Evolutionary conservation across 2,329 filamentous ascomycete species (phyloP).

Genomic region (Lojkania enalia): DNA sequence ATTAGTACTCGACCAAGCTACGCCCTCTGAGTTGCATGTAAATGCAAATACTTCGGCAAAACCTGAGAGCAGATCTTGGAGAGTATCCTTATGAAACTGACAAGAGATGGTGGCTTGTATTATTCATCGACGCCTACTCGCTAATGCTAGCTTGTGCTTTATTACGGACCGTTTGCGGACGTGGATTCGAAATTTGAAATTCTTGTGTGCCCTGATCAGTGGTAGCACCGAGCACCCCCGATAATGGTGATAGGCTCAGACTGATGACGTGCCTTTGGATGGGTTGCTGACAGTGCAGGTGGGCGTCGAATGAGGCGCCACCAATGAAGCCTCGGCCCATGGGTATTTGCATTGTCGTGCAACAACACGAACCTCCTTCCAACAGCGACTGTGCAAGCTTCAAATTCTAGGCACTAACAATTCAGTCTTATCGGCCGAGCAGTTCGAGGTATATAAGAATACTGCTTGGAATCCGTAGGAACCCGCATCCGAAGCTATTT

Average conservation of each 20-base stretch:
- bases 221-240: background rate
- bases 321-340: slow-evolving; percentile 3
- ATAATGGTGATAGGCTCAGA: slow-evolving; percentile 3
- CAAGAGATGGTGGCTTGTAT: slow-evolving; percentile 14
- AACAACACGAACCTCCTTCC: background rate
- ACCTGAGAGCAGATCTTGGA: too few relatives aligned
- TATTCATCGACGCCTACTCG: slow-evolving; percentile 6
- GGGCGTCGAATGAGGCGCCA: slow-evolving; percentile 4
- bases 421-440: slow-evolving; percentile 2
- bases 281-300: slow-evolving; percentile 9
- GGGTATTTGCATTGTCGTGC: slow-evolving; percentile 11
- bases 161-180: slow-evolving; percentile 5
- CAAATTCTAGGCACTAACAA: slow-evolving; percentile 5
- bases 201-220: background rate
- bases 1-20: too few relatives aligned
- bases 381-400: background rate
- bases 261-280: background rate
- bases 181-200: slow-evolving; percentile 6
- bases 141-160: background rate
- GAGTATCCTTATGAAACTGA: too few relatives aligned
- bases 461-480: background rate
- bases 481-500: background rate
- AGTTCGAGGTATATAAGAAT: slow-evolving; percentile 2
- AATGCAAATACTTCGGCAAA: too few relatives aligned
- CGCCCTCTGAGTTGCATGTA: too few relatives aligned